Conservation (phyloP, 2,329 filamentous ascomycete species). For the Aspergillus aculeatus region DNA sequence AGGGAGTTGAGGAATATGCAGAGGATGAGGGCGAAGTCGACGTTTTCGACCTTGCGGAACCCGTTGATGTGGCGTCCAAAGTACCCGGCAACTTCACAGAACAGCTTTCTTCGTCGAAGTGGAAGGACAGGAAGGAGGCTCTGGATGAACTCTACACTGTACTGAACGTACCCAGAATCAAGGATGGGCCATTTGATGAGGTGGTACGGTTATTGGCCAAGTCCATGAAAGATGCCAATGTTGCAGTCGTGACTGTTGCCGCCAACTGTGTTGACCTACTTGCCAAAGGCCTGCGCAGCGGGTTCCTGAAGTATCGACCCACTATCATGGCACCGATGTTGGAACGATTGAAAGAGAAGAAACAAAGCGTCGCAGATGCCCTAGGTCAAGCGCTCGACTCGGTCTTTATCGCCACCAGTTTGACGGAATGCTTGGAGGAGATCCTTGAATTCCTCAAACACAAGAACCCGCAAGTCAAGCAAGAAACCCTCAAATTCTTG, state of each 20-base stretch:
- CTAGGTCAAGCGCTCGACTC: constrained; percentile 80
- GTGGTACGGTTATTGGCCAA: constrained; percentile 82
- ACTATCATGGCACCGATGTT: constrained; percentile 84
- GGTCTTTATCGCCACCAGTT: constrained; percentile 63
- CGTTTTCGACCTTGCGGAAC: constrained; percentile 76
- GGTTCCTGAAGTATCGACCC: constrained; percentile 77
- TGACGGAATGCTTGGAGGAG: constrained; percentile 89
- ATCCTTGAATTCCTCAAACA: constrained; percentile 79
- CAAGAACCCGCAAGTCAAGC: constrained; percentile 98
- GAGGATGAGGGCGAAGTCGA: constrained; percentile 71
- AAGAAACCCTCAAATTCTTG: constrained; percentile 91
- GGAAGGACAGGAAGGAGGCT: constrained; percentile 97
- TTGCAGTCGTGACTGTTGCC: constrained; percentile 88
- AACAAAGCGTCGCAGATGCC: constrained; percentile 81
- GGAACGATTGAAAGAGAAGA: constrained; percentile 97
- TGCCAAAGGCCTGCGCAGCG: constrained; percentile 76
- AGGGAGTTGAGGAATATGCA: constrained; percentile 59
- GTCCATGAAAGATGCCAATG: constrained; percentile 98
- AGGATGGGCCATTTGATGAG: constrained; percentile 85
- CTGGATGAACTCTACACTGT: constrained; percentile 75
- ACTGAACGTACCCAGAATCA: constrained; percentile 84
- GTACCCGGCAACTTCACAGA: constrained; percentile 81
- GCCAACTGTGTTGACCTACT: constrained; percentile 89
- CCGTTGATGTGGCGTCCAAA: constrained; percentile 80
- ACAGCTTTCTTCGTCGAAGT: constrained; percentile 83